Percentiles rank a stretch among this genome's conserved stretches.
These are phyloP conservation scores for Auriscalpium vulgare DNA, from an alignment of 768 basidiomycete species.

Conservation along the genomic window DNA sequence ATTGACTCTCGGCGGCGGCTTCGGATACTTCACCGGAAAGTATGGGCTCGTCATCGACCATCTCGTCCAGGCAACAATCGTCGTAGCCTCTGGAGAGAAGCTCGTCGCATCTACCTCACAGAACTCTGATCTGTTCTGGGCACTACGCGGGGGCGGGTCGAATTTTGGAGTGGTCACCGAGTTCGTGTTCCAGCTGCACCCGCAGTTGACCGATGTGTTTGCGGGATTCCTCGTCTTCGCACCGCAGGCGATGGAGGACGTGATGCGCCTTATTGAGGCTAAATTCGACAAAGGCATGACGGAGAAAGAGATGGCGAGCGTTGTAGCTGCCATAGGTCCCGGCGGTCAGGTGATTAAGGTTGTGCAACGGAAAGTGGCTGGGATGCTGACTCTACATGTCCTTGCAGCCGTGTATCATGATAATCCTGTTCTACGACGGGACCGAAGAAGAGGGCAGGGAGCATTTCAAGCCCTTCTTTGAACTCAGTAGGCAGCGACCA, in stretches of 20 bases:
- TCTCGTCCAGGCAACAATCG: slow-evolving; percentile 33
- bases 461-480: slow-evolving; percentile 35
- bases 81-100: slow-evolving; percentile 34
- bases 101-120: slow-evolving; percentile 20
- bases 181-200: slow-evolving; percentile 37
- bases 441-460: slow-evolving; percentile 37
- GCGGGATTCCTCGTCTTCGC: slow-evolving; percentile 33
- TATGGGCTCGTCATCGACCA: slow-evolving; percentile 40
- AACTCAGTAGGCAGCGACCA: slow-evolving; percentile 28
- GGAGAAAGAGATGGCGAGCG: slow-evolving; percentile 31
- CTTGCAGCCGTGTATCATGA: slow-evolving; percentile 29
- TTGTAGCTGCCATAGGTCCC: slow-evolving; percentile 29
- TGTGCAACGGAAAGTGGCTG: not conserved
- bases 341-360: slow-evolving; percentile 26
- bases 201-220: slow-evolving; percentile 39
- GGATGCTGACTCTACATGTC: not conserved
- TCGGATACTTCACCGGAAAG: slow-evolving; percentile 36
- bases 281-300: slow-evolving; percentile 28
- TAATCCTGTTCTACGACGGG: slow-evolving; percentile 41
- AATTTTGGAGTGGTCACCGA: slow-evolving; percentile 51
- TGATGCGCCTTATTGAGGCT: slow-evolving; percentile 20
- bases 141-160: slow-evolving; percentile 40
- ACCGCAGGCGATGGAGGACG: slow-evolving; percentile 13
- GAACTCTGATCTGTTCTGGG: slow-evolving; percentile 40
- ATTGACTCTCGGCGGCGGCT: slow-evolving; percentile 45